phyloP scores from a whole-genome alignment of 2,329 filamentous ascomycete species.

The Colletotrichum nymphaeae region DNA sequence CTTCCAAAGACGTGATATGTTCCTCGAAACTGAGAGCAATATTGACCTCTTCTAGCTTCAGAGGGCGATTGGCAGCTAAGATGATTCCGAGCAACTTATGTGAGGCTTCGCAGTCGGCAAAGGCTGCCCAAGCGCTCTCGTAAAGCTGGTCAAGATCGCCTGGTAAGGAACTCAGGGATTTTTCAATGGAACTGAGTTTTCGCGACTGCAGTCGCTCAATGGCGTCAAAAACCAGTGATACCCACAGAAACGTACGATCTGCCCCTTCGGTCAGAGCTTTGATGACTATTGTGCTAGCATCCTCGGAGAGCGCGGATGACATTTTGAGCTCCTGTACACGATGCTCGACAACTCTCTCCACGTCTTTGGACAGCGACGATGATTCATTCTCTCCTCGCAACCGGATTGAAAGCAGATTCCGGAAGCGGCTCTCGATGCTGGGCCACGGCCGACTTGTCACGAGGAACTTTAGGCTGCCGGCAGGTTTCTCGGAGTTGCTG shows the following conservation, averaged over 20 bases:
- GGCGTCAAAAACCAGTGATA: slow-evolving; percentile 4
- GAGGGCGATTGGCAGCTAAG: background rate
- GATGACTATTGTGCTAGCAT: background rate
- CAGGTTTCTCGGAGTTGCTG: background rate
- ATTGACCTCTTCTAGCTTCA: slow-evolving; percentile 15
- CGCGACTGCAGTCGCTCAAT: slow-evolving; percentile 13
- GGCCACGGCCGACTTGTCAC: slow-evolving; percentile 28
- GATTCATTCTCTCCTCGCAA: slow-evolving; percentile 25
- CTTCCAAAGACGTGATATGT: background rate
- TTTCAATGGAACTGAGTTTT: slow-evolving; percentile 11
- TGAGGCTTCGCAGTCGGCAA: background rate
- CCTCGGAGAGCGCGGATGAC: background rate
- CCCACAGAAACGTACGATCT: slow-evolving; percentile 17
- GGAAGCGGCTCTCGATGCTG: background rate
- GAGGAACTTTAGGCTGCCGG: background rate
- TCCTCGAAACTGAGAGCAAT: background rate
- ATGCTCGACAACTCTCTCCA: background rate
- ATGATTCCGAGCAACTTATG: slow-evolving; percentile 5
- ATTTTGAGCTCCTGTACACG: background rate
- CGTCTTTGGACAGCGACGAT: background rate
- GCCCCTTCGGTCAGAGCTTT: background rate
- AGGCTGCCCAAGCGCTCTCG: background rate
- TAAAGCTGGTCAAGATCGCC: slow-evolving; percentile 18
- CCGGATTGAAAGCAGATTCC: background rate
- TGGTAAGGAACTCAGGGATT: background rate